Base-by-base conservation (phyloP, 768 basidiomycete genomes). In the Kwoniella sp. region DNA sequence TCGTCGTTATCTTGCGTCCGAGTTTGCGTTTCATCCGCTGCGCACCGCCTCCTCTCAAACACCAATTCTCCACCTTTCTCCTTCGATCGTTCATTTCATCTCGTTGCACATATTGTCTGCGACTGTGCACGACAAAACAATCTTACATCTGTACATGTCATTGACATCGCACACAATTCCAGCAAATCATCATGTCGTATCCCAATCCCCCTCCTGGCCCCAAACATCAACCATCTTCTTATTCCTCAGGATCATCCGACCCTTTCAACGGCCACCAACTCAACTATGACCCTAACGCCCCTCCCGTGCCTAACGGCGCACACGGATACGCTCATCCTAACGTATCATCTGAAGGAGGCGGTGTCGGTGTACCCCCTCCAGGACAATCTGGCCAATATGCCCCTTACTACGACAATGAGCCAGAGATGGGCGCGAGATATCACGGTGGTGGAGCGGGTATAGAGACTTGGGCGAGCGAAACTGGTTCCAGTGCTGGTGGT, bases 401-500 rank as follows among this genome's bases (percentile, higher is more conserved):
- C 1, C 69, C 73, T 6, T 67, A 65, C 51, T 72, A 72, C 27
- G 78, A 79, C 51, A 76, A 68, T 53, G 74, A 76, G 12, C 68
- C 72, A 2, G 77, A 77, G 51, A 77, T 78, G 77, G 59, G 49
- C 15, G 71, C 67, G 21, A 58, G 78, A n/a, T 74, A 71, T 47
- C 70, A 74, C 19, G 73, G 75, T 40, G 78, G 78, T 57, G 78
- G 78, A 24, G 68, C 67, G 61, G 78, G 68, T 17, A 53, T 69
- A 36, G 77, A 78, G 46, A 79, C 77, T 8, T 79, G 75, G 74
- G 77, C 74, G 2, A 78, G 73, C 51, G 78, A 79, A 56, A 75
- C 73, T 56, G 77, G 73, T 19, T 75, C 64, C 56, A 70, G 69
- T 58, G 57, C 63, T 21, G 61, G 67, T 70, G 63, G 68, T 71